Evolutionary conservation across 768 basidiomycete genomes (phyloP), one percentile per base, ranked within the genome.

Genomic region (Mycena alexandri): DNA sequence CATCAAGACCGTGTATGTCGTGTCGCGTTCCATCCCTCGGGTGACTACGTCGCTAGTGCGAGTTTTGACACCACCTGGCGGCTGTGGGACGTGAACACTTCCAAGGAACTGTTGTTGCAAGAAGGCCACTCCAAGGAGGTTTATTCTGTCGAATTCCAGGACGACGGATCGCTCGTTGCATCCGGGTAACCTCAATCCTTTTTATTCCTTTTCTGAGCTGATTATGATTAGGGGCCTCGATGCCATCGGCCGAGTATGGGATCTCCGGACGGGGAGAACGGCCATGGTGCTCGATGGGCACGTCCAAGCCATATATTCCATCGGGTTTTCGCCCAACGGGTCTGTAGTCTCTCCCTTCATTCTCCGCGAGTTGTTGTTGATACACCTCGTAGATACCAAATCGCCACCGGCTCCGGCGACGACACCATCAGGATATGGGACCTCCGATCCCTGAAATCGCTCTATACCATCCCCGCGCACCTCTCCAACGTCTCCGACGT

Each of bases 391-490:
- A 98, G 96, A 68, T 96, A 98, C 75, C 97, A 99, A 85, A 91
- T 99, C 54, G 98, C 96, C 34, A 98, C 98, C 0, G 98, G 97
- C 42, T 91, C 96, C 5, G 95, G 94, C 50, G 98, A 99, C 79
- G 98, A 99, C 76, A 98, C 98, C 0, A 93, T 99, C 74, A 92
- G 96, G 53, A 94, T 99, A 84, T 99, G 98, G 98, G 98, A 99
- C 80, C 90, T 99, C 83, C 91, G 98, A 43, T 92, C 93, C 17
- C 85, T 98, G 36, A 95, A 92, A 72, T 90, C 95, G n/a, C 81
- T 96, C 13, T 95, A 98, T 79, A 98, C 95, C 46, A 98, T 99
- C 71, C 96, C 97, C 2, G 98, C 96, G 0, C 98, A 99, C 82
- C 86, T 92, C 41, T 96, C 93, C 61, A 97, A 96, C 76, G 93